phyloP scores from a whole-genome alignment of 495 filamentous ascomycete species.

The Paragyromitra xinjiangensis region DNA sequence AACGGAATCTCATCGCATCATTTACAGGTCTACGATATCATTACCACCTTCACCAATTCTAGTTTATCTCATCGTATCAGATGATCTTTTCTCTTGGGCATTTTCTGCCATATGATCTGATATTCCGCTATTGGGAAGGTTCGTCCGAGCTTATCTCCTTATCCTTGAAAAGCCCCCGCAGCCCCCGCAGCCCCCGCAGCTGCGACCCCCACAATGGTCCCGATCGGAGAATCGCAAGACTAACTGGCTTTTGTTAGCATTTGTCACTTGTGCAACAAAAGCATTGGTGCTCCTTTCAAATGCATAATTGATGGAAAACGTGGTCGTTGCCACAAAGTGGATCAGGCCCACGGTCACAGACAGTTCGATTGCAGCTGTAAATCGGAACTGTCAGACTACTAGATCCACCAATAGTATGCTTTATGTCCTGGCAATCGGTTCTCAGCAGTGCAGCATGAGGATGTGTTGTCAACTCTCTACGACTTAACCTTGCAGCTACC shows the following conservation, averaged over 20 bases:
- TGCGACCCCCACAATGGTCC: neutral
- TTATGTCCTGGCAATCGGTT: neutral
- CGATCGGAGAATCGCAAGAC: neutral
- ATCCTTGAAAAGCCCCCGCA: neutral
- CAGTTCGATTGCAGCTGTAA: neutral
- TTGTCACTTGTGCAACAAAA: neutral
- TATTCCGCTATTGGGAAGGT: neutral
- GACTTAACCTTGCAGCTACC: neutral
- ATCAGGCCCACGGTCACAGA: neutral
- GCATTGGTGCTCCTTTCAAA: neutral
- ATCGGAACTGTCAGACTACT: neutral
- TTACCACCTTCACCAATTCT: constrained; percentile 11
- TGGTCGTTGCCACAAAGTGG: neutral
- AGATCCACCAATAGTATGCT: constrained; percentile 6
- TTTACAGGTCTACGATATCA: constrained; percentile 25
- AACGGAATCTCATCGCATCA: neutral
- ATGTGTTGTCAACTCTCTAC: constrained; percentile 31
- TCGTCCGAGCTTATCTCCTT: neutral
- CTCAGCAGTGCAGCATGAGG: neutral
- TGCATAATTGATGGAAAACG: neutral
- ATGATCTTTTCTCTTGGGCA: constrained; percentile 31
- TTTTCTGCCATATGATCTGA: constrained; percentile 29
- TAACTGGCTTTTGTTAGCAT: neutral
- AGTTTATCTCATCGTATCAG: constrained; percentile 43
- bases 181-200: neutral